These are phyloP conservation scores for Nepenthes gracilis DNA, from an alignment of 148 eudicot species.

Conservation along the genomic window DNA sequence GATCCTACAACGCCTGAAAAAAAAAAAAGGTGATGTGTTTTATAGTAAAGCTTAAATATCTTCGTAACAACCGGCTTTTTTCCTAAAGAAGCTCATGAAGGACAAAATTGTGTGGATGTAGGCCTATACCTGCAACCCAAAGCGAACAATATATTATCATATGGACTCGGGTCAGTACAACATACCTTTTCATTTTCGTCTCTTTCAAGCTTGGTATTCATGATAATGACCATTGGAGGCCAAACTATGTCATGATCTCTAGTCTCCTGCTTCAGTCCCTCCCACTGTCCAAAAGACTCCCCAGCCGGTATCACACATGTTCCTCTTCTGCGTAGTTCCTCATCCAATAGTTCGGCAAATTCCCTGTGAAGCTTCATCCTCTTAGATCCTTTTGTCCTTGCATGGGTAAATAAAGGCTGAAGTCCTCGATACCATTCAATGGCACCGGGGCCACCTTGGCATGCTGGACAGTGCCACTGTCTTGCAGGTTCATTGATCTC, in stretches of 20 bases:
- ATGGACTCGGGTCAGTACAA: background rate
- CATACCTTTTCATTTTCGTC: constrained; percentile 54
- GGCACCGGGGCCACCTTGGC: constrained; percentile 73
- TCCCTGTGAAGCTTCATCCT: constrained; percentile 61
- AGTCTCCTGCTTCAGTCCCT: constrained; percentile 22
- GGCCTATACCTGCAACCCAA: too few species aligned
- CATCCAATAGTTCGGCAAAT: constrained; percentile 53
- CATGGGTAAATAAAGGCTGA: constrained; percentile 50
- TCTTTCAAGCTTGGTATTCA: constrained; percentile 51
- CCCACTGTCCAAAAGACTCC: constrained; percentile 50
- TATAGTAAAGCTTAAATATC: too few species aligned
- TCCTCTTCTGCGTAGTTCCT: constrained; percentile 53
- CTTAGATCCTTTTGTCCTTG: constrained; percentile 47
- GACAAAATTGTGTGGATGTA: too few species aligned
- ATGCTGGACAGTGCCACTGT: constrained; percentile 89
- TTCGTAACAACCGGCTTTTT: too few species aligned
- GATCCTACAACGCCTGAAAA: too few species aligned
- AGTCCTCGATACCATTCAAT: constrained; percentile 74
- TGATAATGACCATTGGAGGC: constrained; percentile 83
- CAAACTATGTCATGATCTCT: constrained; percentile 58
- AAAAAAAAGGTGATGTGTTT: too few species aligned
- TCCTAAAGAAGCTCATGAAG: too few species aligned
- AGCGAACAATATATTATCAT: too few species aligned
- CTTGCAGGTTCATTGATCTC: constrained; percentile 48
- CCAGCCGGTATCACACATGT: constrained; percentile 49